Evolutionary conservation across 495 filamentous ascomycete genomes (phyloP), one percentile per base, ranked within the genome.

Genomic region (Penicillium manginii): DNA sequence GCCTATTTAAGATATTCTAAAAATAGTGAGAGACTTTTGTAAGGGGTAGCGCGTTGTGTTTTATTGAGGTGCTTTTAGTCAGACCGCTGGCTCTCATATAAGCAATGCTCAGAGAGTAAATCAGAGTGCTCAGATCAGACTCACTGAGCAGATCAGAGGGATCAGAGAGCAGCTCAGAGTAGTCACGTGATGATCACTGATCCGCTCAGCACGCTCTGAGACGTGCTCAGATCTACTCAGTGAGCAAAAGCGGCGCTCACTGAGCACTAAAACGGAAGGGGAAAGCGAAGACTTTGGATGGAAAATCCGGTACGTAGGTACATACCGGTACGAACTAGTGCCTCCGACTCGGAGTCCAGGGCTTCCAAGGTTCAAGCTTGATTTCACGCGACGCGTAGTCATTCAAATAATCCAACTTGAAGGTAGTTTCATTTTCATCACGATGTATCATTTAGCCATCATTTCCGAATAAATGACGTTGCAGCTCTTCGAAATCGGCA

Each of bases 21-120:
- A 42, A 42, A 42, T 42, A 6, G 39, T 14, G n/a, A 42, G 39
- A 7, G n/a, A 42, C 39, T 42, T 42, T 42, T 42, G 33, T 42
- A 14, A 42, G 39, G 39, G n/a, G 45, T 54, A 54, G 33, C 51
- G 37, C 32, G 35, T 43, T 54, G 51, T 35, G 37, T 54, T 54
- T 54, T 54, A 54, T 54, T 54, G 22, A 29, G 51, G 35, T 54
- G 35, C 17, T 43, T 23, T 54, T 22, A 43, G 51, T 43, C 51
- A 54, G 51, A 22, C 35, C 51, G 19, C 51, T 54, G 22, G 51
- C 51, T 54, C 51, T 54, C 37, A 42, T 54, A n/a, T 54, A 54
- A 54, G 51, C 33, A 42, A 54, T 54, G 37, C 51, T 43, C 37
- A 54, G 51, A 54, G 51, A 54, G 51, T 33, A 54, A 54, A 54